Conservation (phyloP, 2,329 filamentous ascomycete genomes). For the Ophiostoma perfectum region DNA sequence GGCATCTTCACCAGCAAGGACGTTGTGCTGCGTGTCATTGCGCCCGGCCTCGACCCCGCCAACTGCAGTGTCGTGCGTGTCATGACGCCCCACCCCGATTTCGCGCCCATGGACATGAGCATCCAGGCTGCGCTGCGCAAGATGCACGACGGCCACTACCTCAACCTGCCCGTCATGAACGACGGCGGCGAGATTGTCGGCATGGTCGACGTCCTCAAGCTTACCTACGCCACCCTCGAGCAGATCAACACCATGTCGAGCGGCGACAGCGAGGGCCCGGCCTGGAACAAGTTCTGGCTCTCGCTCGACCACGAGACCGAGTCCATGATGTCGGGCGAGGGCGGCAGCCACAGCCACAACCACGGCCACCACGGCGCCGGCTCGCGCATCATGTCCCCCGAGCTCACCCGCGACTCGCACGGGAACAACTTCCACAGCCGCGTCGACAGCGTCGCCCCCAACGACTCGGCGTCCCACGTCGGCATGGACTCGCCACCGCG, state of each 20-base stretch:
- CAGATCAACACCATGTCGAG: conserved; percentile 95
- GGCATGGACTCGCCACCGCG: conserved; percentile 72
- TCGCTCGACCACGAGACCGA: conserved; percentile 93
- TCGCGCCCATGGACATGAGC: conserved; percentile 97
- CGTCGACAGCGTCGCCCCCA: conserved; percentile 78
- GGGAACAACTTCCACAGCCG: conserved; percentile 35
- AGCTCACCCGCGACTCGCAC: conserved; percentile 64
- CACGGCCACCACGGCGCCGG: conserved; percentile 62
- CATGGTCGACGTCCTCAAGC: conserved; percentile 97
- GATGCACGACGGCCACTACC: conserved; percentile 99
- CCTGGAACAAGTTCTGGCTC: conserved; percentile 99
- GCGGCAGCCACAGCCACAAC: conserved; percentile 61
- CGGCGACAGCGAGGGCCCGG: conserved; percentile 84
- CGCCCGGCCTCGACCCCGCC: conserved; percentile 84
- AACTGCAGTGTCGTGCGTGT: conserved; percentile 97
- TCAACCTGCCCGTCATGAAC: conserved; percentile 98
- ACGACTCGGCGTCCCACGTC: conserved; percentile 90
- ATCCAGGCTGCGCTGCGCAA: conserved; percentile 96
- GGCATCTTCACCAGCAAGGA: conserved; percentile 99
- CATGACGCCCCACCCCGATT: conserved; percentile 98
- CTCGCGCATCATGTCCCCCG: conserved; percentile 68
- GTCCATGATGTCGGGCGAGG: conserved; percentile 91
- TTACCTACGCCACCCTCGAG: conserved; percentile 96
- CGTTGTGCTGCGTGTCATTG: conserved; percentile 95
- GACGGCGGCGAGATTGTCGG: conserved; percentile 94